Conservation (phyloP, 2,329 filamentous ascomycete genomes). For the Sarocladiaceae sp. region DNA sequence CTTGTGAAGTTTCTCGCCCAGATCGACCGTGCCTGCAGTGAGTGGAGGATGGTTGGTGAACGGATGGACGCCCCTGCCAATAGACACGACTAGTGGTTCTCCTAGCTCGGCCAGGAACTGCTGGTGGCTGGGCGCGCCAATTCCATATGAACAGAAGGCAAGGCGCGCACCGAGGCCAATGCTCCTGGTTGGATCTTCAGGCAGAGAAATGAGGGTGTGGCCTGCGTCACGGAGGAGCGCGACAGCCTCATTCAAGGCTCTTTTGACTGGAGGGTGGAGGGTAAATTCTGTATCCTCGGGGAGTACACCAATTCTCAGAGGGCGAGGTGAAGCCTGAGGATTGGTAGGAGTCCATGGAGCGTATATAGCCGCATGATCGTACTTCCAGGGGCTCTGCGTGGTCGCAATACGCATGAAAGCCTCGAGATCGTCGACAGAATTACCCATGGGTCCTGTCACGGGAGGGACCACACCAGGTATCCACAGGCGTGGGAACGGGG, state of each 20-base stretch:
- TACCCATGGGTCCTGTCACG: slow-evolving; percentile 15
- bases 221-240: not conserved
- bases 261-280: not conserved
- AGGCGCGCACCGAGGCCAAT: not conserved
- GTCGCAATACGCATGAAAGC: slow-evolving; percentile 32
- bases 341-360: slow-evolving; percentile 32
- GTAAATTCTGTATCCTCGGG: not conserved
- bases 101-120: not conserved
- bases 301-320: slow-evolving; percentile 14
- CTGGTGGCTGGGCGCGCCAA: not conserved
- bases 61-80: not conserved
- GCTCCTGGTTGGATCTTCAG: not conserved
- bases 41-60: not conserved
- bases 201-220: not conserved
- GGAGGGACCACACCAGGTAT: slow-evolving; percentile 30
- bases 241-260: not conserved
- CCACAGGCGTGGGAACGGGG: slow-evolving; percentile 25
- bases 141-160: not conserved
- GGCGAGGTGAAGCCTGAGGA: not conserved
- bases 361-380: slow-evolving; percentile 33
- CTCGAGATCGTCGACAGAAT: slow-evolving; percentile 28
- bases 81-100: not conserved
- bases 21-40: no score
- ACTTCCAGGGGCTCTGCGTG: slow-evolving; percentile 35
- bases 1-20: no score